Evolutionary conservation across 2,329 filamentous ascomycete species (phyloP).

Genomic region (Paraphaeosphaeria minitans): DNA sequence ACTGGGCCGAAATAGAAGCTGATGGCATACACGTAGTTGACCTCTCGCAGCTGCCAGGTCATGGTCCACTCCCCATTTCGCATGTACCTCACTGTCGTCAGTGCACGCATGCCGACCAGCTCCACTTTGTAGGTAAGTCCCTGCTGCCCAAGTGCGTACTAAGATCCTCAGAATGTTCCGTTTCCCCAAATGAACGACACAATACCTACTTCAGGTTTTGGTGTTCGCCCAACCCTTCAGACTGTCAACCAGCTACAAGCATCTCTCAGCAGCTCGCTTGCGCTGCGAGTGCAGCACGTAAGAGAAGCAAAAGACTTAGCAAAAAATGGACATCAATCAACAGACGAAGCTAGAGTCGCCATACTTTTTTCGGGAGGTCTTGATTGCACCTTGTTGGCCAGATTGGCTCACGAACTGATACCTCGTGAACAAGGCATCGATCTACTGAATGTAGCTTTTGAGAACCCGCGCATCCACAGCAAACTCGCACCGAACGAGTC

Average conservation of each 20-base stretch:
- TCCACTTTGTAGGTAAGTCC: conserved; percentile 44
- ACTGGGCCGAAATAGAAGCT: conserved; percentile 82
- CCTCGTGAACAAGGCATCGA: conserved; percentile 74
- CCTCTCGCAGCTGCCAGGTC: conserved; percentile 44
- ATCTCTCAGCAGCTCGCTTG: conserved; percentile 66
- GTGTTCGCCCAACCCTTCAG: conserved; percentile 46
- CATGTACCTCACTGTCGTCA: conserved; percentile 33
- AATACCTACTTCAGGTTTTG: conserved; percentile 24
- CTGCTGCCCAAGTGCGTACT: conserved; percentile 19
- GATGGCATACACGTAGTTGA: conserved; percentile 77
- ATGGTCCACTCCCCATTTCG: conserved; percentile 8
- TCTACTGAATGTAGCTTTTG: conserved; percentile 93
- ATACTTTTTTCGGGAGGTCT: conserved; percentile 93
- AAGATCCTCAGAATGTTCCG: conserved; percentile 44
- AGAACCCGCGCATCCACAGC: conserved; percentile 75
- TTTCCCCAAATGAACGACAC: conserved; percentile 54
- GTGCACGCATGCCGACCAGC: conserved; percentile 10
- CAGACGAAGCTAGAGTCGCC: conserved; percentile 62
- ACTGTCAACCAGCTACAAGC: conserved; percentile 61
- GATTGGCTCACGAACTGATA: conserved; percentile 77
- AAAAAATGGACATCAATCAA: background rate
- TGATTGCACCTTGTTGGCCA: conserved; percentile 87
- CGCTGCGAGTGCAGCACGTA: conserved; percentile 55
- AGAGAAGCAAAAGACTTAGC: conserved; percentile 25
- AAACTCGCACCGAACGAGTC: conserved; percentile 34